Conservation (phyloP, 345 rosid species). For the Balakata baccata region DNA sequence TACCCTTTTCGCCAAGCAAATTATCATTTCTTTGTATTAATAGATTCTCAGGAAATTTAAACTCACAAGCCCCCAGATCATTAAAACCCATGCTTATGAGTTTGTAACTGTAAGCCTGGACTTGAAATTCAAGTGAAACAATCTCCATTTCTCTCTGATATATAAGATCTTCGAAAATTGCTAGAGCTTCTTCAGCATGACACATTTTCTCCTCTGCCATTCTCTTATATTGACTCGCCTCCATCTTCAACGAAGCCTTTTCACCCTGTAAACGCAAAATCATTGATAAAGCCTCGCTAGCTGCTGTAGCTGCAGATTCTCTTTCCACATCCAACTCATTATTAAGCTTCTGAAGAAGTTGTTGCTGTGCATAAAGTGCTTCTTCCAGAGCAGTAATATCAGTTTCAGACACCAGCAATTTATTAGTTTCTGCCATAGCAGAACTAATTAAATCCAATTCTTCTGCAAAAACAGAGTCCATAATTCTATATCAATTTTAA, state of each 20-base stretch:
- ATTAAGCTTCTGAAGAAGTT: slow-evolving; percentile 66
- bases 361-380: slow-evolving; percentile 66
- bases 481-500: not conserved
- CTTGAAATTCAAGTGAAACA: slow-evolving; percentile 76
- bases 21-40: slow-evolving; percentile 33
- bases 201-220: slow-evolving; percentile 76
- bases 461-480: not conserved
- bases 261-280: slow-evolving; percentile 82
- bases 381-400: slow-evolving; percentile 47
- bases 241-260: slow-evolving; percentile 72
- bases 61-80: slow-evolving; percentile 49
- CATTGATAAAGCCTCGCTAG: slow-evolving; percentile 83
- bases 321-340: slow-evolving; percentile 76
- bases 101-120: slow-evolving; percentile 67
- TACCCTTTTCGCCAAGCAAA: slow-evolving; percentile 25
- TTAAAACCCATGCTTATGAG: slow-evolving; percentile 63
- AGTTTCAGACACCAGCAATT: slow-evolving; percentile 27
- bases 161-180: slow-evolving; percentile 63
- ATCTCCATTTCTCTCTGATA: slow-evolving; percentile 84
- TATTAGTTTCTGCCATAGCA: slow-evolving; percentile 44
- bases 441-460: not conserved
- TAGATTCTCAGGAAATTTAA: slow-evolving; percentile 43
- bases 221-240: slow-evolving; percentile 84
- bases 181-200: slow-evolving; percentile 76
- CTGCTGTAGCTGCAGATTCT: slow-evolving; percentile 71